These are phyloP conservation scores for Porpolomopsis calyptriformis DNA, from an alignment of 768 basidiomycete species.

Conservation along the genomic window DNA sequence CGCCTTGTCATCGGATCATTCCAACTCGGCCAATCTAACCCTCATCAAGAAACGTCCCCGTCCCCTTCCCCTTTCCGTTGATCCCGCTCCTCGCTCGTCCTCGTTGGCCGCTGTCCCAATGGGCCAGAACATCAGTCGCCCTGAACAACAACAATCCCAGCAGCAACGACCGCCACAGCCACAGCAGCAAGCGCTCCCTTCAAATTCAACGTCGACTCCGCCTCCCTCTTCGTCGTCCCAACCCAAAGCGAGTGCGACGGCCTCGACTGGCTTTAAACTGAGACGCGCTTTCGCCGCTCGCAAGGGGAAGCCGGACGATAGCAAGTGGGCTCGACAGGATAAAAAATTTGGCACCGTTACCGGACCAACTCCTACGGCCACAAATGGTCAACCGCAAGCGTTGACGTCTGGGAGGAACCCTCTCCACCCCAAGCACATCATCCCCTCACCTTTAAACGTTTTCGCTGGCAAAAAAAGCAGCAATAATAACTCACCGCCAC, in stretches of 20 bases:
- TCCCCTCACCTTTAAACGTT: conserved; percentile 3
- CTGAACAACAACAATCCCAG: no score
- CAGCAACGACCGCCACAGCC: no score
- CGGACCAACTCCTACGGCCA: no score
- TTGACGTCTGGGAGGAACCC: neutral
- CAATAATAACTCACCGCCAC: conserved; percentile 19
- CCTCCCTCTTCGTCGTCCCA: no score
- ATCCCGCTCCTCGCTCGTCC: neutral
- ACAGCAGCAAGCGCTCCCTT: no score
- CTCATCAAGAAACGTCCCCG: neutral
- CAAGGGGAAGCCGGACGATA: conserved; percentile 49
- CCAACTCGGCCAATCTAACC: no score
- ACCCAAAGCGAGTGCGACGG: conserved; percentile 17
- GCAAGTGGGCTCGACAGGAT: no score
- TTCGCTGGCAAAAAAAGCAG: conserved; percentile 19
- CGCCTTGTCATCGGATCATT: conserved; percentile 34
- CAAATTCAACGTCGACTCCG: no score
- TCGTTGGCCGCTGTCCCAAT: conserved; percentile 2
- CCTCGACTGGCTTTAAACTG: conserved; percentile 38
- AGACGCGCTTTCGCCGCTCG: conserved; percentile 50
- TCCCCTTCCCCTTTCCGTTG: neutral
- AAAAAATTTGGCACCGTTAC: no score
- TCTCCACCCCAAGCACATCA: neutral
- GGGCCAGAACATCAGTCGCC: neutral
- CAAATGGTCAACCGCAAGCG: no score